These are phyloP conservation scores for Niveomyces coronatus DNA, from an alignment of 2,329 filamentous ascomycete genomes.

Conservation along the genomic window DNA sequence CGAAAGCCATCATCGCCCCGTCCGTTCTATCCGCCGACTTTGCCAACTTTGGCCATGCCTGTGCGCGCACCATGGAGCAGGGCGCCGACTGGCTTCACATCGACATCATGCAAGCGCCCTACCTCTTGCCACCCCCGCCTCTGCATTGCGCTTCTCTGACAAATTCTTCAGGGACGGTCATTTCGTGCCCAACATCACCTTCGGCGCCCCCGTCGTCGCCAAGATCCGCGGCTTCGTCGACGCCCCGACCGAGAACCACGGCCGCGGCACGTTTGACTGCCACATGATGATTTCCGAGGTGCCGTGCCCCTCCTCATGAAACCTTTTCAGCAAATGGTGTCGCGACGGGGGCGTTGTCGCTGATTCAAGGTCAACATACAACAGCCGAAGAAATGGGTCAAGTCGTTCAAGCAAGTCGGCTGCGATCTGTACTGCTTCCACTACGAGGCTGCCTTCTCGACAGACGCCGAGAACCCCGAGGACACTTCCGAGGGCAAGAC, in stretches of 20 bases:
- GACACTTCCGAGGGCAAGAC: constrained; percentile 60
- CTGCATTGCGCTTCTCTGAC: constrained; percentile 2
- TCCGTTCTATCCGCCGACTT: constrained; percentile 99
- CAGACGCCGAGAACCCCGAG: constrained; percentile 71
- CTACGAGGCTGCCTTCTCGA: constrained; percentile 90
- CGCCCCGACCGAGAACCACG: constrained; percentile 55
- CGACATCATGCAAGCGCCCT: constrained; percentile 61
- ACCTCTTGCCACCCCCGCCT: not conserved
- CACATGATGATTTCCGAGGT: constrained; percentile 99
- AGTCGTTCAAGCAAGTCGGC: constrained; percentile 84
- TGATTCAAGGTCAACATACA: constrained; percentile 4
- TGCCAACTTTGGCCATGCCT: constrained; percentile 75
- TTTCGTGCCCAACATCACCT: constrained; percentile 97
- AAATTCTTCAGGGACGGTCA: constrained; percentile 70
- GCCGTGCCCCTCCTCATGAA: constrained; percentile 14
- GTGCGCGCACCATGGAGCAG: constrained; percentile 72
- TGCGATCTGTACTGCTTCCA: constrained; percentile 99
- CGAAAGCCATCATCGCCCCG: constrained; percentile 87
- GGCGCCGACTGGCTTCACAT: constrained; percentile 92
- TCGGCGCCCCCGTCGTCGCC: constrained; percentile 88
- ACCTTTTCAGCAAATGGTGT: not conserved
- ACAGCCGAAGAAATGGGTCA: constrained; percentile 96
- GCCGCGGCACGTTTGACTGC: constrained; percentile 93
- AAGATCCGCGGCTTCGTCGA: constrained; percentile 85
- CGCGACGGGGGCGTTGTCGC: not conserved